These are phyloP conservation scores for Paraphoma chrysanthemicola DNA, from an alignment of 2,329 filamentous ascomycete species.

Conservation along the genomic window DNA sequence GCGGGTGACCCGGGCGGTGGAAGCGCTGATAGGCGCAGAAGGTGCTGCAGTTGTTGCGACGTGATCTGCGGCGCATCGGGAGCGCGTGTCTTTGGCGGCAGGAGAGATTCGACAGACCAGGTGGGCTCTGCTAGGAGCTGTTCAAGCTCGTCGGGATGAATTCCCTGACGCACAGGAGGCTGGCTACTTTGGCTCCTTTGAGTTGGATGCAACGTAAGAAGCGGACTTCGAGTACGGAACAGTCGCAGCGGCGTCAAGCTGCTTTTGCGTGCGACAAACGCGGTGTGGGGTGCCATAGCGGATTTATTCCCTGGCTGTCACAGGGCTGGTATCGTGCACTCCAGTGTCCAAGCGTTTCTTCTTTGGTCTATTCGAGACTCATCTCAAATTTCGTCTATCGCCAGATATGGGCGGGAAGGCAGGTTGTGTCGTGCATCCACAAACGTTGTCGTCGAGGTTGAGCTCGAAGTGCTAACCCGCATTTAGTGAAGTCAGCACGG, in stretches of 20 bases:
- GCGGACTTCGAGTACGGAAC: neutral
- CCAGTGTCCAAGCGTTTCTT: too few relatives aligned
- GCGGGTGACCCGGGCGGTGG: conserved; percentile 69
- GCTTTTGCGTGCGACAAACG: neutral
- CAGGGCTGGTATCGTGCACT: too few relatives aligned
- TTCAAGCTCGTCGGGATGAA: conserved; percentile 41
- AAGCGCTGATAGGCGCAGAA: conserved; percentile 88
- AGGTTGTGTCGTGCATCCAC: too few relatives aligned
- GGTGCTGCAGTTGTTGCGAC: conserved; percentile 75
- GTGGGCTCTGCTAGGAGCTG: conserved; percentile 69
- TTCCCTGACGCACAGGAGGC: conserved; percentile 12
- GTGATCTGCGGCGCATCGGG: conserved; percentile 59
- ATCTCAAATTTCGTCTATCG: too few relatives aligned
- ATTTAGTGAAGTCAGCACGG: conserved; percentile 33
- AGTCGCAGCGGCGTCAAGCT: neutral
- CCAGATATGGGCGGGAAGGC: too few relatives aligned
- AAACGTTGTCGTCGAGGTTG: conserved; percentile 27
- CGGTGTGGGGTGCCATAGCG: too few relatives aligned
- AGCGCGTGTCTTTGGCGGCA: conserved; percentile 57
- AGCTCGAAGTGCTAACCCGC: conserved; percentile 19
- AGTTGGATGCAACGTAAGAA: neutral
- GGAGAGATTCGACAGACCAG: conserved; percentile 83
- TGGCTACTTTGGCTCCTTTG: neutral
- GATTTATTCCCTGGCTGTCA: too few relatives aligned
- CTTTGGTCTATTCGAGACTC: too few relatives aligned